Evolutionary conservation across 345 rosid species (phyloP), one percentile per base, ranked within the genome.

Genomic region (Linum tenue): DNA sequence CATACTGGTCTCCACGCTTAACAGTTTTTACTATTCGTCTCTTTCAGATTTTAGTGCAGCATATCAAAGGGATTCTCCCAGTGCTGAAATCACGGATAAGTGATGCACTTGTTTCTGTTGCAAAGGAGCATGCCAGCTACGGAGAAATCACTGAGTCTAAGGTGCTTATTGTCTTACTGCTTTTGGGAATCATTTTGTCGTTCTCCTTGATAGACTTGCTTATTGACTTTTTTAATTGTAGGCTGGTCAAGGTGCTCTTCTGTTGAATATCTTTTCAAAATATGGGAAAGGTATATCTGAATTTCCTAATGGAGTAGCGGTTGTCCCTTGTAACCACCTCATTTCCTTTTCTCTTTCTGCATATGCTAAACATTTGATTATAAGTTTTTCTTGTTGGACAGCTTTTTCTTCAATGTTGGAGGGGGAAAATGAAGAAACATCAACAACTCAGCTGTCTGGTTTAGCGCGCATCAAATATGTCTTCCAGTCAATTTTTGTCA

Each of bases 191-290:
- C 5, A 11, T 56, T 37, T 17, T 51, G 56, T 36, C 17, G 6
- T 8, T 12, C 17, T 17, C 48, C 35, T 39, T 15, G 60, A 3
- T 51, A 38, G 55, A 7, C 39, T 3, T 63, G 62, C 16, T 37
- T 48, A 11, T 55, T 41, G 16, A 53, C 62, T 41, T 64, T 67
- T 65, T 81, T 63, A 63, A 59, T n/a, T 31, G 39, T 67, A 95
- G 99, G 95, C 96, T 76, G 96, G 95, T 44, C 96, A 91, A 76
- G 97, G 99, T 64, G 92, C 99, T 67, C 87, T 95, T 73, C 84
- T 95, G 17, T 82, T 95, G 73, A 91, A 89, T 72, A 87, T 95
- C 77, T 89, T 91, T 69, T 89, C 99, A 7, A 91, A 87, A 76
- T 95, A 91, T 71, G 83, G 85, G 55, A 96, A 89, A 72, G 99